Conservation (phyloP, 192 early-diverging fungal genomes). For the Backusella australiensis region DNA sequence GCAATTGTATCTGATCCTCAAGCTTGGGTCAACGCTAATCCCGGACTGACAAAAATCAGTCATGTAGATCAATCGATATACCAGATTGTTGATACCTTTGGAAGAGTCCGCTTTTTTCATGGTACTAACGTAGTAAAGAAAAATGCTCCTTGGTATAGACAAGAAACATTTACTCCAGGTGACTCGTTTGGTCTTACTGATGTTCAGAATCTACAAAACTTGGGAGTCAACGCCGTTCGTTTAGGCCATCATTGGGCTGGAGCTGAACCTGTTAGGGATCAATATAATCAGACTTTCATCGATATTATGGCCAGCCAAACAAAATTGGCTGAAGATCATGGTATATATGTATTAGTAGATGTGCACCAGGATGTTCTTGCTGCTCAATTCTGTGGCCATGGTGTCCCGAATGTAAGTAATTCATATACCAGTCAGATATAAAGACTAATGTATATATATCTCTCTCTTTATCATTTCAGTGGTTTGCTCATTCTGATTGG, state of each 20-base stretch:
- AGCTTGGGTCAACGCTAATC: conserved; percentile 17
- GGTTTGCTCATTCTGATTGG: conserved; percentile 27
- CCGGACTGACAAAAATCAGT: conserved; percentile 42
- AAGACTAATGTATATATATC: not conserved
- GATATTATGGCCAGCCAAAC: conserved; percentile 50
- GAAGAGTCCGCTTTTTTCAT: conserved; percentile 53
- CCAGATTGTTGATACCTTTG: conserved; percentile 45
- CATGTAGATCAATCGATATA: conserved; percentile 39
- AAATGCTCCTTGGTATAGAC: conserved; percentile 45
- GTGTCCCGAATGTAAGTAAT: conserved; percentile 43
- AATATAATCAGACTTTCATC: conserved; percentile 57
- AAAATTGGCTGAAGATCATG: conserved; percentile 44
- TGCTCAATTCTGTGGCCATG: conserved; percentile 50
- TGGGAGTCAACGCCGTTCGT: conserved; percentile 37
- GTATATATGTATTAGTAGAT: conserved; percentile 63
- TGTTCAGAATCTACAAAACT: conserved; percentile 33
- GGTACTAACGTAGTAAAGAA: conserved; percentile 63
- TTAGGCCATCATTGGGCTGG: conserved; percentile 59
- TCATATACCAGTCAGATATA: not conserved
- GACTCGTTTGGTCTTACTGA: conserved; percentile 46
- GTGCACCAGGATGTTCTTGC: conserved; percentile 62
- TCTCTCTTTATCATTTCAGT: not conserved
- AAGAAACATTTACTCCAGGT: conserved; percentile 40
- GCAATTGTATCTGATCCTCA: conserved; percentile 10
- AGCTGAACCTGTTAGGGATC: conserved; percentile 56